phyloP scores from a whole-genome alignment of 768 basidiomycete species.

The Brasilioporus rufonigricans region DNA sequence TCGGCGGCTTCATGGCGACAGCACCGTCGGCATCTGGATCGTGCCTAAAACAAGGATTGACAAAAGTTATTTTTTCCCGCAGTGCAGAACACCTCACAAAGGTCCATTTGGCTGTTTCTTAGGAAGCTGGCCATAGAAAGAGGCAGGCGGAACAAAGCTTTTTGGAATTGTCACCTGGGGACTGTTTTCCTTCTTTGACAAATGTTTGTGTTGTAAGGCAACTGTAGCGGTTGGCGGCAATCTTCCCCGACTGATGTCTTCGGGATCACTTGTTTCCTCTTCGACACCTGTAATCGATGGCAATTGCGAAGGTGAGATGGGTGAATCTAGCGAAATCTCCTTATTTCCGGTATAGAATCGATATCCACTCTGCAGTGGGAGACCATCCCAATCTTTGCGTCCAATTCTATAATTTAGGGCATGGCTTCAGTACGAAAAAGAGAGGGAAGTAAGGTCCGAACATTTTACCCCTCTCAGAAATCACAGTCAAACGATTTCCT shows the following conservation, averaged over 20 bases:
- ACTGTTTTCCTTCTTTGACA: slow-evolving; percentile 23
- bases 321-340: slow-evolving; percentile 59
- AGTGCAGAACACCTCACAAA: slow-evolving; percentile 12
- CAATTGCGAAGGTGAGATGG: slow-evolving; percentile 49
- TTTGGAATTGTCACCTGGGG: slow-evolving; percentile 13
- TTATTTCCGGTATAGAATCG: slow-evolving; percentile 50
- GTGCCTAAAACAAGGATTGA: slow-evolving; percentile 45
- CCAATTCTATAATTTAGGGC: slow-evolving; percentile 49
- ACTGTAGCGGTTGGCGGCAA: slow-evolving; percentile 15
- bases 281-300: slow-evolving; percentile 42
- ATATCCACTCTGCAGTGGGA: slow-evolving; percentile 40
- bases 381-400: slow-evolving; percentile 58
- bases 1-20: slow-evolving; percentile 82
- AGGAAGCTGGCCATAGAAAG: slow-evolving; percentile 55
- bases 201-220: not conserved
- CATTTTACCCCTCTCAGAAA: slow-evolving; percentile 72
- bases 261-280: slow-evolving; percentile 24
- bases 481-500: slow-evolving; percentile 53
- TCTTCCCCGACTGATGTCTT: slow-evolving; percentile 11
- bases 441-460: slow-evolving; percentile 27
- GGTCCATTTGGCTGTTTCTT: slow-evolving; percentile 28
- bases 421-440: slow-evolving; percentile 6
- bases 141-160: slow-evolving; percentile 50
- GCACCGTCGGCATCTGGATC: slow-evolving; percentile 76
- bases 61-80: not conserved